These are phyloP conservation scores for Begonia peltatifolia DNA, from an alignment of 306 rosid genomes.

Conservation along the genomic window DNA sequence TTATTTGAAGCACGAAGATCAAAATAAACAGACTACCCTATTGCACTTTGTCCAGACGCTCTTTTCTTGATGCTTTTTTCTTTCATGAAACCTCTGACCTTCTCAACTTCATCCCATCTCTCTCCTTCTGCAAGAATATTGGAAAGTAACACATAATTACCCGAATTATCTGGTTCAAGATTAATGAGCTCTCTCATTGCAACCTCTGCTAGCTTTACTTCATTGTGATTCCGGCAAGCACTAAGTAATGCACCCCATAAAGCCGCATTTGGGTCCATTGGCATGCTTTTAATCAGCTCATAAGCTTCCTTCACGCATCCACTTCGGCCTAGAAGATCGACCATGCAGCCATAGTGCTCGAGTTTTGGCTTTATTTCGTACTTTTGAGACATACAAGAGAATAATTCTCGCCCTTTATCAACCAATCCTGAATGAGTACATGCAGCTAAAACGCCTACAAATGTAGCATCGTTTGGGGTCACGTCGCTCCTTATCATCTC, in stretches of 20 bases:
- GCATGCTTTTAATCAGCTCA: conserved; percentile 56
- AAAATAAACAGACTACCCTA: conserved; percentile 12
- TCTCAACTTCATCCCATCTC: conserved; percentile 71
- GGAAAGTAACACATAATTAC: conserved; percentile 67
- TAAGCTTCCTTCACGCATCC: conserved; percentile 47
- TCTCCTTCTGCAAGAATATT: conserved; percentile 73
- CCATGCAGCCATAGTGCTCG: conserved; percentile 78
- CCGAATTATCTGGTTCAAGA: conserved; percentile 75
- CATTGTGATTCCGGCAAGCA: conserved; percentile 65
- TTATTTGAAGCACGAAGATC: too few relatives aligned
- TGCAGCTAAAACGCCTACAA: conserved; percentile 49
- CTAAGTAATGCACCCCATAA: conserved; percentile 78
- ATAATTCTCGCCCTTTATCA: conserved; percentile 43
- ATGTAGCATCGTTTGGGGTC: conserved; percentile 49
- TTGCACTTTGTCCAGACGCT: conserved; percentile 62
- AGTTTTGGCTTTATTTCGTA: conserved; percentile 41
- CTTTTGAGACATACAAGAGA: conserved; percentile 34
- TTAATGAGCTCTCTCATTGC: conserved; percentile 50
- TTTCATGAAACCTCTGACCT: conserved; percentile 47
- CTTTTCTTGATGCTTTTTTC: conserved; percentile 31
- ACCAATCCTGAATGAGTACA: conserved; percentile 72
- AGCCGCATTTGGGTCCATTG: conserved; percentile 54
- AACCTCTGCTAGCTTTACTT: conserved; percentile 37
- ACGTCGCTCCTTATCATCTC: conserved; percentile 36
- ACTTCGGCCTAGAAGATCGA: conserved; percentile 63